Evolutionary conservation across 257 asterid species (phyloP), one percentile per base, ranked within the genome.

Genomic region (Misopates orontium): DNA sequence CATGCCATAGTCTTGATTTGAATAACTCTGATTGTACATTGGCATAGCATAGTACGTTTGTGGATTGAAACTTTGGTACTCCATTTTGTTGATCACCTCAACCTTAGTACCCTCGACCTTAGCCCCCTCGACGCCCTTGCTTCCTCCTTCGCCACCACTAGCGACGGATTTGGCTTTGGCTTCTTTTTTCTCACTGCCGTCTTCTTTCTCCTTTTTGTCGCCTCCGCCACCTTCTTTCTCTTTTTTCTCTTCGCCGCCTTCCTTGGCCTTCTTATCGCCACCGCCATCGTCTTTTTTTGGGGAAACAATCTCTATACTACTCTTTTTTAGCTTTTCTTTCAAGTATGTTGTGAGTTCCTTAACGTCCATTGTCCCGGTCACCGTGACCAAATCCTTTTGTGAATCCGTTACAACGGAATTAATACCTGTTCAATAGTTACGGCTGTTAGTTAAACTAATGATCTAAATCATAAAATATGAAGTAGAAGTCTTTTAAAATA

Each of bases 291-390:
- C 90, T 67, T 88, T 88, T 72, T 85, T 83, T 0, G 96, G 92
- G 20, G 87, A 82, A 7, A 86, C 72, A 14, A 90, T n/a, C 22
- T 90, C 97, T 3, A 93, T 73, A 1, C 49, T 15, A 36, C 42
- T 36, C 56, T 79, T 64, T 70, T 77, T 90, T 8, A 88, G 74
- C 70, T 90, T 93, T 45, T 86, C 95, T 69, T 86, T 82, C 75
- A 93, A 79, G 65, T 78, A 84, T 0, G 85, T 51, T 0, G 74
- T 64, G 23, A 93, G 84, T 31, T 90, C 95, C 69, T 84, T 90
- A 18, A 72, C 75, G 57, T 88, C 83, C 99, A 90, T 87, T 2
- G 88, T 83, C 21, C 99, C 99, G 5, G 65, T 84, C 1, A 84
- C 88, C 11, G 86, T 79, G 66, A 93, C 90, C 78, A 88, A 70